Percentiles rank a stretch among this genome's conserved stretches.
These are phyloP conservation scores for Kappamyces sp. DNA, from an alignment of 192 early-diverging fungal species.

Conservation along the genomic window DNA sequence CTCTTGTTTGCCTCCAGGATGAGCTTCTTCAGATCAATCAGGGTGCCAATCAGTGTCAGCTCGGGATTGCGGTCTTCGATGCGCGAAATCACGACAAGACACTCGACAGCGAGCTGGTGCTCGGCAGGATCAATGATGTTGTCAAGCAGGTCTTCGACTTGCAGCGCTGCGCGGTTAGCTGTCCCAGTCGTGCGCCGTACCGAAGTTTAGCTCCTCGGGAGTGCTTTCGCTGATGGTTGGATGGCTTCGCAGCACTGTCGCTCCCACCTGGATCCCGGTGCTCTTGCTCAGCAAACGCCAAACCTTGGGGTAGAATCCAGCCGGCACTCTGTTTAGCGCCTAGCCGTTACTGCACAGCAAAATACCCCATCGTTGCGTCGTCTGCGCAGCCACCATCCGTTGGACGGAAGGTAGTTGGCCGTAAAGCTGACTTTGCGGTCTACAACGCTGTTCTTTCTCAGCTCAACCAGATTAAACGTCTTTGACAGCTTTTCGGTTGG, in stretches of 20 bases:
- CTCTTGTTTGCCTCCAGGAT: constrained; percentile 58
- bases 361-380: constrained; percentile 68
- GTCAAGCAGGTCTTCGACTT: constrained; percentile 68
- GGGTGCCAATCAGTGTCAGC: constrained; percentile 28
- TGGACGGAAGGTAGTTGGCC: constrained; percentile 37
- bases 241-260: constrained; percentile 57
- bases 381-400: constrained; percentile 62
- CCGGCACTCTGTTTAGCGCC: constrained; percentile 73
- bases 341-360: too few relatives aligned
- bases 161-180: constrained; percentile 37
- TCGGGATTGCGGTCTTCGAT: constrained; percentile 63
- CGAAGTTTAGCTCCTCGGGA: constrained; percentile 81
- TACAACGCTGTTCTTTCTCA: constrained; percentile 31
- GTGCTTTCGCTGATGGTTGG: constrained; percentile 79
- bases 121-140: constrained; percentile 72
- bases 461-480: constrained; percentile 39
- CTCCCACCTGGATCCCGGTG: constrained; percentile 52
- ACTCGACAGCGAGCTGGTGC: constrained; percentile 69
- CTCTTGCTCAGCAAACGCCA: constrained; percentile 64
- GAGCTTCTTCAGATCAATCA: constrained; percentile 54
- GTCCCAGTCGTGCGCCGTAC: constrained; percentile 16
- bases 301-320: constrained; percentile 71
- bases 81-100: constrained; percentile 60
- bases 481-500: constrained; percentile 56
- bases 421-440: constrained; percentile 8